These are phyloP conservation scores for Barnettozyma hawaiiensis DNA, from an alignment of 1,139 yeast genomes.

Conservation along the genomic window DNA sequence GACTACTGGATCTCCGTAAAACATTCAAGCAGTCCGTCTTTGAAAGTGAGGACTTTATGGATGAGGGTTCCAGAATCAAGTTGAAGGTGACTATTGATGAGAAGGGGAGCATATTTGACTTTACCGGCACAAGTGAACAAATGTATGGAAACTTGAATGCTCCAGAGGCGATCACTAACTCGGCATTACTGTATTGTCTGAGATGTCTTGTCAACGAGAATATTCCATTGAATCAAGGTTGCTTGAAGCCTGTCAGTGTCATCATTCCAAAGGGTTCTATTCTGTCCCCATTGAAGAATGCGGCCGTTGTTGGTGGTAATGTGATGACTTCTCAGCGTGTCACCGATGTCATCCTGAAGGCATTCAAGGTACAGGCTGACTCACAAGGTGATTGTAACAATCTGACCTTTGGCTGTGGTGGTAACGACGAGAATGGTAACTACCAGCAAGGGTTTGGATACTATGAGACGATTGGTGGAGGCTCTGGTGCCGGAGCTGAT, in stretches of 20 bases:
- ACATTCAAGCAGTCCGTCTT: conserved; percentile 25
- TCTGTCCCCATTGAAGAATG: conserved; percentile 64
- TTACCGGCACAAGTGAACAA: conserved; percentile 50
- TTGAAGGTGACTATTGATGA: conserved; percentile 34
- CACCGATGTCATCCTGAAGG: conserved; percentile 71
- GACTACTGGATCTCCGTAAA: conserved; percentile 29
- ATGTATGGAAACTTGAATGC: conserved; percentile 59
- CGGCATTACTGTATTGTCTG: conserved; percentile 76
- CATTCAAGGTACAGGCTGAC: conserved; percentile 72
- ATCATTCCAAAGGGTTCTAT: conserved; percentile 64
- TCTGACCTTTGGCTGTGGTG: conserved; percentile 59
- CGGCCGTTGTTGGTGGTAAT: conserved; percentile 87
- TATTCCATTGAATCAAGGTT: conserved; percentile 83
- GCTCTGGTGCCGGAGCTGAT: conserved; percentile 61
- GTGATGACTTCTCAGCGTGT: conserved; percentile 84
- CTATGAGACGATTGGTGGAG: conserved; percentile 70
- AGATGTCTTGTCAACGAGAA: conserved; percentile 71
- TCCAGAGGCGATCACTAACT: conserved; percentile 67
- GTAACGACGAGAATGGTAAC: conserved; percentile 34
- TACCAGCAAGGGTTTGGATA: conserved; percentile 55
- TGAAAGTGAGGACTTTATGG: conserved; percentile 38
- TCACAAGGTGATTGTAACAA: conserved; percentile 77
- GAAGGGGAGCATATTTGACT: conserved; percentile 39
- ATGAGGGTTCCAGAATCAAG: conserved; percentile 41
- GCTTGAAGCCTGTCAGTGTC: conserved; percentile 64